phyloP scores from a whole-genome alignment of 2,329 filamentous ascomycete genomes.

The Aspergillus tamarii region DNA sequence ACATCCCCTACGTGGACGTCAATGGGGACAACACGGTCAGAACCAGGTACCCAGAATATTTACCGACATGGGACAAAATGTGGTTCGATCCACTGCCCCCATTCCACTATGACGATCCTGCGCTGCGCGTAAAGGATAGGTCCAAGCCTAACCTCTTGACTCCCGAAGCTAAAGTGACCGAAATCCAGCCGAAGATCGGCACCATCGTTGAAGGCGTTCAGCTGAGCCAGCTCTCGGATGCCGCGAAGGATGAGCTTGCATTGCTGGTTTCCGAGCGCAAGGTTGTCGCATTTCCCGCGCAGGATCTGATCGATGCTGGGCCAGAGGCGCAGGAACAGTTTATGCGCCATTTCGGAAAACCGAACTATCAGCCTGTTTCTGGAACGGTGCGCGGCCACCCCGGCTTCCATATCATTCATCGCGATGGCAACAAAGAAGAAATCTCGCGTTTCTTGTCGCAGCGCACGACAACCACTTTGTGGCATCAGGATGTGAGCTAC shows the following conservation, averaged over 20 bases:
- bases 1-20: slow-evolving; percentile 52
- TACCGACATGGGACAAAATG: slow-evolving; percentile 51
- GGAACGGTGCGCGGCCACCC: slow-evolving; percentile 46
- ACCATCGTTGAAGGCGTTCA: slow-evolving; percentile 50
- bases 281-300: slow-evolving; percentile 55
- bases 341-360: slow-evolving; percentile 51
- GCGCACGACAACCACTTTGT: slow-evolving; percentile 51
- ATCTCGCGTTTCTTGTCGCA: slow-evolving; percentile 48
- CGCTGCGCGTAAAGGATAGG: slow-evolving; percentile 47
- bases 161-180: slow-evolving; percentile 33
- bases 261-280: slow-evolving; percentile 72
- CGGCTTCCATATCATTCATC: slow-evolving; percentile 52
- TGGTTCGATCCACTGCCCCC: slow-evolving; percentile 51
- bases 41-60: slow-evolving; percentile 49
- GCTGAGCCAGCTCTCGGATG: slow-evolving; percentile 50
- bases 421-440: slow-evolving; percentile 48
- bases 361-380: slow-evolving; percentile 50
- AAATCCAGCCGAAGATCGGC: slow-evolving; percentile 49
- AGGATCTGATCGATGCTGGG: slow-evolving; percentile 52
- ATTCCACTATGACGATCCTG: slow-evolving; percentile 52
- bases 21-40: slow-evolving; percentile 41
- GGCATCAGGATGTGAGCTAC: slow-evolving; percentile 55
- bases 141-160: slow-evolving; percentile 42
- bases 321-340: slow-evolving; percentile 48
- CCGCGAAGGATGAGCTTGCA: slow-evolving; percentile 56